Evolutionary conservation across 495 filamentous ascomycete genomes (phyloP).

Genomic region (Penicillium soppii): DNA sequence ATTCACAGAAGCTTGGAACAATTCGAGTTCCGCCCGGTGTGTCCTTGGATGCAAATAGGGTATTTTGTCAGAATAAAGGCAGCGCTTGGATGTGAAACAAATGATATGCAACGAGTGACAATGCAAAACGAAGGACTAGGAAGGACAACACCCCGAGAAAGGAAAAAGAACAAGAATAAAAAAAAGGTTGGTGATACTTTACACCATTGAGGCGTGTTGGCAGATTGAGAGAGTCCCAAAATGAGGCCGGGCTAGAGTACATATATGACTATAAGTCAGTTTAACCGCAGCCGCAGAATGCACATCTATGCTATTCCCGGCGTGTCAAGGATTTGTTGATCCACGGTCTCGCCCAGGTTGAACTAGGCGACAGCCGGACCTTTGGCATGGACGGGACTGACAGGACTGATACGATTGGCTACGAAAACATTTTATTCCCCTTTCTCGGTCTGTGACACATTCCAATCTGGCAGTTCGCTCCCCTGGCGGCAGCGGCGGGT

Average conservation of each 20-base stretch:
- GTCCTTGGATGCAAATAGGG: slow-evolving; percentile 5
- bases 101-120: slow-evolving; percentile 26
- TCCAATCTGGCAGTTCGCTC: slow-evolving; percentile 13
- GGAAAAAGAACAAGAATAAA: slow-evolving; percentile 21
- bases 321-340: slow-evolving; percentile 20
- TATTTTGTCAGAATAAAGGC: slow-evolving; percentile 7
- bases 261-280: slow-evolving; percentile 23
- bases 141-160: slow-evolving; percentile 21
- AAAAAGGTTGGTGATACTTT: slow-evolving; percentile 19
- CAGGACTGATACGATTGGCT: slow-evolving; percentile 18
- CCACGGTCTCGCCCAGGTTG: slow-evolving; percentile 21
- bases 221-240: slow-evolving; percentile 7
- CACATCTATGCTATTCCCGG: slow-evolving; percentile 27
- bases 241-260: slow-evolving; percentile 11
- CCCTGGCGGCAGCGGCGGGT: slow-evolving; percentile 20
- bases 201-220: slow-evolving; percentile 26
- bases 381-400: slow-evolving; percentile 27
- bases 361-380: slow-evolving; percentile 23
- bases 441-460: slow-evolving; percentile 29
- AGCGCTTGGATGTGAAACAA: slow-evolving; percentile 18
- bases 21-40: background rate
- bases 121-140: slow-evolving; percentile 28
- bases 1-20: background rate
- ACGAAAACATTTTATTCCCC: slow-evolving; percentile 11
- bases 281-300: slow-evolving; percentile 27